Base-by-base conservation (phyloP, 805 yeast species). In the Saccharomyces jurei region DNA sequence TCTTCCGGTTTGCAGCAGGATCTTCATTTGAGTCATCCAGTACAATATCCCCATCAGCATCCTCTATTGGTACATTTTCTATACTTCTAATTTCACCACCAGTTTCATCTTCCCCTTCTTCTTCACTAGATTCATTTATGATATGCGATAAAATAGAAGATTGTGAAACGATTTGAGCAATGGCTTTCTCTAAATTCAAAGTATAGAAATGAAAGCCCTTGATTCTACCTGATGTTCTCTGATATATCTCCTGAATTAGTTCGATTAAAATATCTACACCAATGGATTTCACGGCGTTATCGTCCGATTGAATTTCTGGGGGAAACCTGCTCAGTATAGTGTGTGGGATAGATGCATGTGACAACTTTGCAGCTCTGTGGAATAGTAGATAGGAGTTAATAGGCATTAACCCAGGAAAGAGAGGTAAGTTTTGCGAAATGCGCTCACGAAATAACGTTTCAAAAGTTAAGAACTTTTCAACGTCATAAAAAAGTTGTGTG, bases 191-290 rank as follows among this genome's bases (percentile, higher is more conserved):
- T 67, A 94, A 77, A 67, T 94, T 94, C 60, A 94, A 78, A 0
- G 97, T 87, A 68, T 92, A 94, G 70, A 94, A 90, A 69, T 94
- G 99, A 73, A 87, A 86, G 2, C 97, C 96, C 57, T 80, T 81
- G n/a, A 86, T 74, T 49, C 84, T 73, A 11, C 81, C 81, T 27
- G 76, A 66, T 0, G 90, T 81, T 50, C 77, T 74, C 2, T 71
- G 60, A 62, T 79, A 76, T 28, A 90, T 77, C 52, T 76, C 73
- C 30, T 80, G 76, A 47, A 91, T 79, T 53, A 89, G 82, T 26
- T 84, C 82, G 26, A 79, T 75, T 54, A 91, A 60, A 9, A 88
- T 72, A 17, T 85, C 81, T n/a, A 91, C 89, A 65, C 97, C 97
- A 50, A 89, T 76, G 22, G 81, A 78, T 67, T 88, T 88, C 32